phyloP scores from a whole-genome alignment of 169 alveolate genomes.

The Babesia caballi region DNA sequence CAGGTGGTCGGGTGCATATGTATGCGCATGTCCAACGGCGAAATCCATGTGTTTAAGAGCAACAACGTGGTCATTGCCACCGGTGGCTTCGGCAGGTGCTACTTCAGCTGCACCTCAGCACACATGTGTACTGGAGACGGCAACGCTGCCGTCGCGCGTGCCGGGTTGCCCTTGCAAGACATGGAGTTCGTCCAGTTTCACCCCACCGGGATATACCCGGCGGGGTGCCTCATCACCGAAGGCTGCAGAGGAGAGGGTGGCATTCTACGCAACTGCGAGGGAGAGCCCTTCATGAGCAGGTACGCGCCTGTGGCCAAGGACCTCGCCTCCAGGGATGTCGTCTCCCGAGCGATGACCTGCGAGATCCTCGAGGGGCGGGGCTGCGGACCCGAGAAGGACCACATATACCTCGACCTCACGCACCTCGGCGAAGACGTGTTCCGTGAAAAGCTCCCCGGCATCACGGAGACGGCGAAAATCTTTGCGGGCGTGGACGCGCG shows the following conservation, averaged over 20 bases:
- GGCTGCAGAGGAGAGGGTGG: constrained; percentile 99
- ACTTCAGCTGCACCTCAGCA: constrained; percentile 96
- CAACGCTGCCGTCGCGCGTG: constrained; percentile 86
- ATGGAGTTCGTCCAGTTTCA: constrained; percentile 97
- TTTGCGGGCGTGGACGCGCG: constrained; percentile 95
- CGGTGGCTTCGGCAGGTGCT: constrained; percentile 98
- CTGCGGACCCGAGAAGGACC: constrained; percentile 92
- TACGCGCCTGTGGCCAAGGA: constrained; percentile 96
- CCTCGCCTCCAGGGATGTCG: constrained; percentile 97
- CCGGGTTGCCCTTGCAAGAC: constrained; percentile 95
- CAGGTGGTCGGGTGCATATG: constrained; percentile 92
- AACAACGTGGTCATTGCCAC: constrained; percentile 93
- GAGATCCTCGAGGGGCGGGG: constrained; percentile 97
- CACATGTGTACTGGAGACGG: constrained; percentile 99
- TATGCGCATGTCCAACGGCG: constrained; percentile 93
- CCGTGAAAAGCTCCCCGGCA: constrained; percentile 94
- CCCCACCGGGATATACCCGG: constrained; percentile 96
- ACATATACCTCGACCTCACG: constrained; percentile 90
- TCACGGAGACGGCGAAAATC: constrained; percentile 94
- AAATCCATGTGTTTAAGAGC: constrained; percentile 93
- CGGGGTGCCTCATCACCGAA: constrained; percentile 96
- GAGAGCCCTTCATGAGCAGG: constrained; percentile 94
- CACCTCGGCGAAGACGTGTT: constrained; percentile 92
- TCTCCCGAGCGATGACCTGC: constrained; percentile 94
- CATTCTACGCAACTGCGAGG: constrained; percentile 93